A percentile compares a stretch with the other conserved stretches of the same genome.
phyloP scores from a whole-genome alignment of 2,329 filamentous ascomycete species.

The Aspergillus quadrilineatus region DNA sequence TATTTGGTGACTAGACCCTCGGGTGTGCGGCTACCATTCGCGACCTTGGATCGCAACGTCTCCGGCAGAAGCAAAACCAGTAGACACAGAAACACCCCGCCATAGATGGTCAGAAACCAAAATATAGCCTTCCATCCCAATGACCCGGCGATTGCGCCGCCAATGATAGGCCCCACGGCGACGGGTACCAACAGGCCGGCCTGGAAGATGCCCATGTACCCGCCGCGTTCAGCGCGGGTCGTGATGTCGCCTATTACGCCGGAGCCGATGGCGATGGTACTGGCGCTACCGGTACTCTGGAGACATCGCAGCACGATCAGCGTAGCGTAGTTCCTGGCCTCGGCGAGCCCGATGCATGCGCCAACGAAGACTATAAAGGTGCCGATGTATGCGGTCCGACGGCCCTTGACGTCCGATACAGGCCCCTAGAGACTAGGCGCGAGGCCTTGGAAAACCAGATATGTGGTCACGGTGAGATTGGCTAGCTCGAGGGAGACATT shows the following conservation, averaged over 20 bases:
- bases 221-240: slow-evolving; percentile 41
- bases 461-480: slow-evolving; percentile 49
- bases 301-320: slow-evolving; percentile 44
- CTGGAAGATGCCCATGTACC: slow-evolving; percentile 44
- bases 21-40: slow-evolving; percentile 28
- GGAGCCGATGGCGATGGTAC: slow-evolving; percentile 44
- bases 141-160: slow-evolving; percentile 37
- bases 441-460: slow-evolving; percentile 47
- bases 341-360: slow-evolving; percentile 44
- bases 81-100: slow-evolving; percentile 33
- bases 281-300: slow-evolving; percentile 46
- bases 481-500: slow-evolving; percentile 39
- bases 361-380: slow-evolving; percentile 43
- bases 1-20: background rate
- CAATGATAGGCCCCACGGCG: slow-evolving; percentile 45
- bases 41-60: slow-evolving; percentile 39
- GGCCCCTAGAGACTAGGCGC: slow-evolving; percentile 45
- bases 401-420: slow-evolving; percentile 43
- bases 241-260: slow-evolving; percentile 47
- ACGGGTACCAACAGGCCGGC: slow-evolving; percentile 37
- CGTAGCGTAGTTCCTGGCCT: slow-evolving; percentile 37
- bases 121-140: slow-evolving; percentile 47
- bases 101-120: slow-evolving; percentile 45
- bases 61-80: slow-evolving; percentile 40
- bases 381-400: slow-evolving; percentile 39